Conservation (phyloP, 2,329 filamentous ascomycete species). For the Sporothrix globosa region DNA sequence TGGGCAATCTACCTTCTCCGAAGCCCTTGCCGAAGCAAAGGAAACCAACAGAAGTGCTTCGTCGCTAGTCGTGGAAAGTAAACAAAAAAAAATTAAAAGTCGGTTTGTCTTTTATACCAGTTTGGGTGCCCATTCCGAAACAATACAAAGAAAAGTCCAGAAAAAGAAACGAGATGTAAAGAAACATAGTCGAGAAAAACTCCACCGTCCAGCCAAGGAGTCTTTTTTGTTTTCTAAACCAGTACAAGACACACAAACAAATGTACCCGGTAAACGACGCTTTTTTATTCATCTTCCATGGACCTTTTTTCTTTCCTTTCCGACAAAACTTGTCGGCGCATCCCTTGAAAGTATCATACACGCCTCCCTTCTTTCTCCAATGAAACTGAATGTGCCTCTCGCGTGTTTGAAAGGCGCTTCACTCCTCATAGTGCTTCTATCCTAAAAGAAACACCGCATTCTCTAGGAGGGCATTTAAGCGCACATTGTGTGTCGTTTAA, state of each 20-base stretch:
- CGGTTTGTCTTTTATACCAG: constrained; percentile 13
- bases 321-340: background rate
- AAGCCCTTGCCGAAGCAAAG: background rate
- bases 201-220: background rate
- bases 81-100: constrained; percentile 19
- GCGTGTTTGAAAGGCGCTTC: background rate
- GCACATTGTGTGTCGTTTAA: background rate
- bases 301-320: background rate
- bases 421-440: background rate
- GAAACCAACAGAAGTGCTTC: background rate
- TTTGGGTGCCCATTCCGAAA: constrained; percentile 10
- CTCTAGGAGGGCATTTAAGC: background rate
- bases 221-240: background rate
- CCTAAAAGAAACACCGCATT: background rate
- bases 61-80: no score
- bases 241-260: background rate
- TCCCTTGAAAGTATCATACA: constrained; percentile 8
- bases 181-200: constrained; percentile 12
- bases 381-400: background rate
- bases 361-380: constrained; percentile 1
- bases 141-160: constrained; percentile 1
- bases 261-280: background rate
- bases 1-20: background rate
- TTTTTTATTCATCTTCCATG: background rate
- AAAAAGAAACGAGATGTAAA: constrained; percentile 7